Evolutionary conservation across 345 rosid genomes (phyloP).

Genomic region (Syzygium jambos): DNA sequence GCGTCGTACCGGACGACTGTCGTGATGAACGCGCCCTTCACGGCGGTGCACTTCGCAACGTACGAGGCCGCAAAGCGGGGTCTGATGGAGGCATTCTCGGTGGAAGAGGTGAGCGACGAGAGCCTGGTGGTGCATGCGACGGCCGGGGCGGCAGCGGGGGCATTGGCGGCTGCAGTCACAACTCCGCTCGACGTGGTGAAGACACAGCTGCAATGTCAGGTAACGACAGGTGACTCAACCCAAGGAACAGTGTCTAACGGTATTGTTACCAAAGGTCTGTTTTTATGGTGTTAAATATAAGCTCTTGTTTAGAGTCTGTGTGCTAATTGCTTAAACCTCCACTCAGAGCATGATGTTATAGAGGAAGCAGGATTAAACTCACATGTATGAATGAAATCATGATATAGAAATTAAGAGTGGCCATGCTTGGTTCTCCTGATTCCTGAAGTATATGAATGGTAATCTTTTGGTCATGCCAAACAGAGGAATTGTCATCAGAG

Average conservation of each 20-base stretch:
- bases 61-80: constrained; percentile 83
- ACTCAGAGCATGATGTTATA: too few species aligned
- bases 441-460: neutral
- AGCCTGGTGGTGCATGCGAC: constrained; percentile 76
- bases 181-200: constrained; percentile 92
- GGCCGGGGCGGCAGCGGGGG: constrained; percentile 98
- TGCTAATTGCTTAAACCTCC: neutral
- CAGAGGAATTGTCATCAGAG: neutral
- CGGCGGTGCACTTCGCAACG: constrained; percentile 82
- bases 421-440: neutral
- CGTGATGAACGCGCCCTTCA: constrained; percentile 93
- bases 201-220: constrained; percentile 99
- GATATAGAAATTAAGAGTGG: neutral
- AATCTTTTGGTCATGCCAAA: neutral
- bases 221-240: constrained; percentile 4
- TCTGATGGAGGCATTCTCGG: constrained; percentile 61
- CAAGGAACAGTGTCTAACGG: neutral
- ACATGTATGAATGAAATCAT: too few species aligned
- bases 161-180: constrained; percentile 65
- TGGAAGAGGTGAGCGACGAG: constrained; percentile 44
- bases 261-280: neutral
- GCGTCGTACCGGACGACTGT: constrained; percentile 93
- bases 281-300: neutral
- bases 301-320: neutral
- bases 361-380: too few species aligned